A percentile compares a stretch with the other conserved stretches of the same genome.
Conservation (phyloP, 371 early-diverging fungal species). For the Cokeromyces recurvatus region DNA sequence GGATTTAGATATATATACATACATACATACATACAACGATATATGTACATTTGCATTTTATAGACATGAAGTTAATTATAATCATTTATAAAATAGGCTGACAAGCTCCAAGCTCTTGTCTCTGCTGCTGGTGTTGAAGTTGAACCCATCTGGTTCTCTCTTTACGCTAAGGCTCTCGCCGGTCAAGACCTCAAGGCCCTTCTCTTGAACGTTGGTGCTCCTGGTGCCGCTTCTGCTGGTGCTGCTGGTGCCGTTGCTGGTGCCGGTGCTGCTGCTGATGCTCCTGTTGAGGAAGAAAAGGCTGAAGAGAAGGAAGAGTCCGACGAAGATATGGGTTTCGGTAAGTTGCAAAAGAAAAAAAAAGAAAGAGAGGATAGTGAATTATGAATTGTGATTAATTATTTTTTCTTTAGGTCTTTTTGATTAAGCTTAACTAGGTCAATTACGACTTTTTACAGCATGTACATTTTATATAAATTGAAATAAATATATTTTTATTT, state of each 20-base stretch:
- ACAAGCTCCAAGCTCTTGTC: conserved; percentile 89
- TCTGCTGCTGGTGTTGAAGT: conserved; percentile 91
- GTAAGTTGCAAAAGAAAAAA: too few relatives aligned
- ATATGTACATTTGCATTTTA: not conserved
- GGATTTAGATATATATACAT: not conserved
- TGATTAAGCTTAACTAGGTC: conserved; percentile 60
- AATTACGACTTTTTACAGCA: too few relatives aligned
- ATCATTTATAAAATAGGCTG: conserved; percentile 61
- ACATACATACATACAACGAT: not conserved
- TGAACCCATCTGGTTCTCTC: conserved; percentile 93
- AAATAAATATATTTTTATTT: too few relatives aligned
- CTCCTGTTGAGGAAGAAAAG: conserved; percentile 50
- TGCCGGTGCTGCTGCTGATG: conserved; percentile 54
- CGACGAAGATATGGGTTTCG: conserved; percentile 93
- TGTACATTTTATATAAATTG: too few relatives aligned
- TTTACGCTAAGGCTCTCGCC: conserved; percentile 97
- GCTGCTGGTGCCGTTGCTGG: conserved; percentile 48
- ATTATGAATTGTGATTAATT: not conserved
- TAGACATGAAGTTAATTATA: not conserved
- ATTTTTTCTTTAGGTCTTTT: conserved; percentile 61
- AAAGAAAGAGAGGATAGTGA: too few relatives aligned
- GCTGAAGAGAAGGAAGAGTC: conserved; percentile 86
- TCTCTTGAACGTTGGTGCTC: conserved; percentile 86
- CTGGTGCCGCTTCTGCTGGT: conserved; percentile 59
- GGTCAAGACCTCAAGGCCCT: conserved; percentile 90